These are phyloP conservation scores for Craspedostauros australis DNA, from an alignment of 108 stramenopile genomes.

Conservation along the genomic window DNA sequence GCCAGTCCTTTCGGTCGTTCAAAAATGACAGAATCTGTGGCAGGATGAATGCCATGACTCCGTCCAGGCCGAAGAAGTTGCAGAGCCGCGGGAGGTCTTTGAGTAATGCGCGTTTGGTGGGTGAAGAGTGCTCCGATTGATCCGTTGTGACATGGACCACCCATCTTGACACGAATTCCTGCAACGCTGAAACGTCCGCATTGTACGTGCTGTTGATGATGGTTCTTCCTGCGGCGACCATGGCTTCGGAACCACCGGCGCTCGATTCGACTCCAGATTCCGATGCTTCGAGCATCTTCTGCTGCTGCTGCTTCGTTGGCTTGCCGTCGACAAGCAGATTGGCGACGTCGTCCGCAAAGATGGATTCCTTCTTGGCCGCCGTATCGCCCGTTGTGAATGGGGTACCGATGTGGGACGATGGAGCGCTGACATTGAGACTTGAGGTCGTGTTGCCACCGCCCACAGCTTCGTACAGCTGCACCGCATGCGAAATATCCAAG, in stretches of 20 bases:
- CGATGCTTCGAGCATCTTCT: conserved; percentile 4
- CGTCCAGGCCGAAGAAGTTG: conserved; percentile 89
- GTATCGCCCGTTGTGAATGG: neutral
- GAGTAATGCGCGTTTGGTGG: conserved; percentile 79
- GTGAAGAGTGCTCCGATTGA: conserved; percentile 74
- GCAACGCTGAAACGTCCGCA: conserved; percentile 64
- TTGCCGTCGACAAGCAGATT: conserved; percentile 26
- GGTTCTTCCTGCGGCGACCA: conserved; percentile 17
- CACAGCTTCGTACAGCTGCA: conserved; percentile 71
- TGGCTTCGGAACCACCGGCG: conserved; percentile 6
- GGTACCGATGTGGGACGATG: too few relatives aligned
- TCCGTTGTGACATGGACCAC: conserved; percentile 84
- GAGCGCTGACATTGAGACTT: neutral
- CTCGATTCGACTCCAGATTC: conserved; percentile 8
- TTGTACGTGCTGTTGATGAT: conserved; percentile 65
- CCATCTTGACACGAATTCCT: conserved; percentile 81
- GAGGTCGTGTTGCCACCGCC: conserved; percentile 34
- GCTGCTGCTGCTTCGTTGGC: conserved; percentile 6
- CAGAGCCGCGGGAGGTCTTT: conserved; percentile 78
- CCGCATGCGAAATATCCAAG: conserved; percentile 84
- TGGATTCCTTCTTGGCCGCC: neutral
- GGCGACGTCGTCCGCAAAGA: conserved; percentile 46
- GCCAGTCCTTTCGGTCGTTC: conserved; percentile 92
- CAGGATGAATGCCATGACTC: conserved; percentile 78
- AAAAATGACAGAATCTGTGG: conserved; percentile 91